phyloP scores from a whole-genome alignment of 2,329 filamentous ascomycete species.

The Grosmannia huntii region DNA sequence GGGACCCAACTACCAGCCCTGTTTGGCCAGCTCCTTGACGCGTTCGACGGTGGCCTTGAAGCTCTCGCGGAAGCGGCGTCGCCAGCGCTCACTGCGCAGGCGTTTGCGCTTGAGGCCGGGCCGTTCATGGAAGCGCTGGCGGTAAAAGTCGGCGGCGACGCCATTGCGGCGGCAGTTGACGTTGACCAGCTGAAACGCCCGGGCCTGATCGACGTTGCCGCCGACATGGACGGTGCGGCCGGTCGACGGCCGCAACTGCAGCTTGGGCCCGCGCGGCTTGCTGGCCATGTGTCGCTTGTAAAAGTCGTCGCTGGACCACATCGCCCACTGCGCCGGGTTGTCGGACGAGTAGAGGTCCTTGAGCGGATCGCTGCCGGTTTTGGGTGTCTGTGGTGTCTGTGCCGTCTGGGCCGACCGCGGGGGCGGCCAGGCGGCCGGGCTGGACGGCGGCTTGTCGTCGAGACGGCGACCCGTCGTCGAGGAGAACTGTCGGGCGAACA shows the following conservation, averaged over 20 bases:
- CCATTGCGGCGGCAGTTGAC: conserved; percentile 35
- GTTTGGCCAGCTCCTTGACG: conserved; percentile 57
- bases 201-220: conserved; percentile 29
- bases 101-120: conserved; percentile 68
- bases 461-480: not conserved
- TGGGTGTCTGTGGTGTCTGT: not conserved
- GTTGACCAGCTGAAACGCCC: conserved; percentile 30
- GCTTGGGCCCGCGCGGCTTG: conserved; percentile 8
- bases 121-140: conserved; percentile 63
- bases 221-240: conserved; percentile 31
- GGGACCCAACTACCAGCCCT: conserved; percentile 67
- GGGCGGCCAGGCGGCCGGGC: not conserved
- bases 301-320: conserved; percentile 13
- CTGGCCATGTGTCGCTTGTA: conserved; percentile 8
- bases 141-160: conserved; percentile 39
- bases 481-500: not conserved
- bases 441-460: not conserved
- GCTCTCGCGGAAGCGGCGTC: conserved; percentile 51
- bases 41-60: conserved; percentile 52
- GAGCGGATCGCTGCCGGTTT: not conserved
- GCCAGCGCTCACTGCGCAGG: conserved; percentile 56
- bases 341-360: conserved; percentile 8
- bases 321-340: conserved; percentile 10
- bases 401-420: not conserved
- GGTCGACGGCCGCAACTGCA: conserved; percentile 27